Base-by-base conservation (phyloP, 2,329 filamentous ascomycete genomes). In the Fusarium sp. region DNA sequence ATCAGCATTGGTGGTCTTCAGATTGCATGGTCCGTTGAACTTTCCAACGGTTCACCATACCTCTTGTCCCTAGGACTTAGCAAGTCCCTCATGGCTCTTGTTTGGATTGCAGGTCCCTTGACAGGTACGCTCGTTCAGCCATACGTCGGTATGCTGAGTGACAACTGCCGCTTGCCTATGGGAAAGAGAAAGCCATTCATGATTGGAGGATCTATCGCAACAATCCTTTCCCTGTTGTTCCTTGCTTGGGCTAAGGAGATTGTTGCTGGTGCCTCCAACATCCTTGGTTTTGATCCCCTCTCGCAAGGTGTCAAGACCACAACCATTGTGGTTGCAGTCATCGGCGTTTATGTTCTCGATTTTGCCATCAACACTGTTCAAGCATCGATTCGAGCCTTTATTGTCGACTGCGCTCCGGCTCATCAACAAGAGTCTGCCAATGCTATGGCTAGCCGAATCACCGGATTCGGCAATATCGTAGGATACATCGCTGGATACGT, bases 311-410 rank as follows among this genome's bases (percentile, higher is more conserved):
- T 92, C 45, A 90, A 88, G 73, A 84, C 84, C 5, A 82, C 84
- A 41, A 87, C 92, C 47, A 95, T 97, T 69, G 82, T 93, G 32
- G 85, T 93, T 58, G 95, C 95, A 9, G 93, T 97, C 7, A 76
- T 94, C 30, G 91, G 94, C 81, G 92, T 98, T 73, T 98, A 97
- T 79, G 84, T 96, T 49, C 85, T 98, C 50, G 95, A 98, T 78
- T 96, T 98, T 78, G 89, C 94, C 73, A 96, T 98, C 82, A 98
- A 98, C 79, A 96, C 94, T 87, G 93, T 98, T 33, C 95, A 98
- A 85, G 95, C 96, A 48, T 92, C 90, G 6, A 92, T 97, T 74
- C 88, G 94, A 68, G 93, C 94, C 23, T 97, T 96, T 76, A 97
- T 98, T 55, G 92, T 97, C 23, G 95, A 98, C 76, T 95, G 94